Conservation (phyloP, 164 flowering plant species). For the Brasenia schreberi region DNA sequence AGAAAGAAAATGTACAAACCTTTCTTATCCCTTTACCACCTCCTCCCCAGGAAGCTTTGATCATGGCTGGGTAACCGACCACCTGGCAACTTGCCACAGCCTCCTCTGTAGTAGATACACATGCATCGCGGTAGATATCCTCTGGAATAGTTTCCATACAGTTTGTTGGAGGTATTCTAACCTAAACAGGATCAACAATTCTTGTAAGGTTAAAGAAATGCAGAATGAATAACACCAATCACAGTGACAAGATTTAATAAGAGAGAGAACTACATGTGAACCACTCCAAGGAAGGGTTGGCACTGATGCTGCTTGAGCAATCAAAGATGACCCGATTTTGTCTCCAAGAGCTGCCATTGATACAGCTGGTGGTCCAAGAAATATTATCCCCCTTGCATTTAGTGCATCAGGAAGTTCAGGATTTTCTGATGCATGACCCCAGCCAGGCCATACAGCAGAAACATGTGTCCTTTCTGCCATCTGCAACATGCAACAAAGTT, state of each 20-base stretch:
- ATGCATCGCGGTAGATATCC: constrained; percentile 70
- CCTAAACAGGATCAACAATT: constrained; percentile 30
- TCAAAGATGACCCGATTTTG: constrained; percentile 96
- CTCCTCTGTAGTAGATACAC: constrained; percentile 92
- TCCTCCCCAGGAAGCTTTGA: constrained; percentile 99
- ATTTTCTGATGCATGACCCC: constrained; percentile 99
- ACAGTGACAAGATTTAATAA: not conserved
- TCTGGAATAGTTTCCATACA: constrained; percentile 78
- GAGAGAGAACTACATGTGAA: constrained; percentile 56
- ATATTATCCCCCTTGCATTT: constrained; percentile 63
- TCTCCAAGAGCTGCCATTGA: constrained; percentile 98
- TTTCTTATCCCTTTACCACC: constrained; percentile 99
- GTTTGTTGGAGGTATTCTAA: constrained; percentile 69
- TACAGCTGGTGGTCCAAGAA: constrained; percentile 89
- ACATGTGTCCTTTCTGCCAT: constrained; percentile 94
- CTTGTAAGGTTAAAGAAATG: not conserved
- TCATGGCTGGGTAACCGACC: constrained; percentile 99
- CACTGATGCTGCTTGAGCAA: constrained; percentile 98
- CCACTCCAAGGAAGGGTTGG: constrained; percentile 99
- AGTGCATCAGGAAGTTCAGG: constrained; percentile 98
- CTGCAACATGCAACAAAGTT: constrained; percentile 22
- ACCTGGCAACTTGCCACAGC: constrained; percentile 95
- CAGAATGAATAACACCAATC: too few species aligned
- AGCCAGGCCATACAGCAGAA: constrained; percentile 99
- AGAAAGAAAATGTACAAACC: constrained; percentile 30